Percentiles rank a stretch among this genome's conserved stretches.
Conservation (phyloP, 139 green algal species). For the Volvox africanus region DNA sequence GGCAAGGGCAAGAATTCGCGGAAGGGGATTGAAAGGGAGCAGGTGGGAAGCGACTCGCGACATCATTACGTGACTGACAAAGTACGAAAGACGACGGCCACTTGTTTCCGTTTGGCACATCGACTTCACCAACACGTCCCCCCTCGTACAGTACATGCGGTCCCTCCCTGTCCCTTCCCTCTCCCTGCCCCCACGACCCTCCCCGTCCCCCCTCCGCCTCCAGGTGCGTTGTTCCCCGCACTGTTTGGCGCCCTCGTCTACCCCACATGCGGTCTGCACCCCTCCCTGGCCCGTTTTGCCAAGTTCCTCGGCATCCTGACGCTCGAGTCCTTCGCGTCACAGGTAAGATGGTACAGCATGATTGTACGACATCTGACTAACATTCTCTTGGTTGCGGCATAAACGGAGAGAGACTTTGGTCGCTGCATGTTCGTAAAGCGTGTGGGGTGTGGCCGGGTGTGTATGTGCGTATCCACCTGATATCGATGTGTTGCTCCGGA, state of each 20-base stretch:
- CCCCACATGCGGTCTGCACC: constrained; percentile 85
- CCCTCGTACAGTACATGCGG: too few relatives aligned
- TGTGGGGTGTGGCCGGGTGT: too few relatives aligned
- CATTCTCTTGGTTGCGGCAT: too few relatives aligned
- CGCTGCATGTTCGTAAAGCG: too few relatives aligned
- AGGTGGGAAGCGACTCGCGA: background rate
- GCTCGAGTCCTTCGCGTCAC: constrained; percentile 82
- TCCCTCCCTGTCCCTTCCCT: background rate
- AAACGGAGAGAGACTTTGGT: too few relatives aligned
- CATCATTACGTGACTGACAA: background rate
- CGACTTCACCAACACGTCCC: background rate
- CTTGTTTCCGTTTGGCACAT: too few relatives aligned
- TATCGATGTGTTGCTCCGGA: background rate
- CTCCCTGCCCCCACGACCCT: background rate
- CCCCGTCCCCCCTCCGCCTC: background rate
- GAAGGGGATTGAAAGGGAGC: background rate
- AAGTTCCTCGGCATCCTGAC: constrained; percentile 87
- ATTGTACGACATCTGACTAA: too few relatives aligned
- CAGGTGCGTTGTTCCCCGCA: constrained; percentile 83
- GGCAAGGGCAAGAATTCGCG: background rate
- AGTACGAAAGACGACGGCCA: too few relatives aligned
- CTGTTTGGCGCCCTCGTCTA: constrained; percentile 89
- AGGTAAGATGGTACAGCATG: constrained; percentile 8
- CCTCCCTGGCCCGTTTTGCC: constrained; percentile 65
- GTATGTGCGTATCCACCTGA: too few relatives aligned